Conservation (phyloP, 345 rosid genomes). For the Corymbia maculata region DNA sequence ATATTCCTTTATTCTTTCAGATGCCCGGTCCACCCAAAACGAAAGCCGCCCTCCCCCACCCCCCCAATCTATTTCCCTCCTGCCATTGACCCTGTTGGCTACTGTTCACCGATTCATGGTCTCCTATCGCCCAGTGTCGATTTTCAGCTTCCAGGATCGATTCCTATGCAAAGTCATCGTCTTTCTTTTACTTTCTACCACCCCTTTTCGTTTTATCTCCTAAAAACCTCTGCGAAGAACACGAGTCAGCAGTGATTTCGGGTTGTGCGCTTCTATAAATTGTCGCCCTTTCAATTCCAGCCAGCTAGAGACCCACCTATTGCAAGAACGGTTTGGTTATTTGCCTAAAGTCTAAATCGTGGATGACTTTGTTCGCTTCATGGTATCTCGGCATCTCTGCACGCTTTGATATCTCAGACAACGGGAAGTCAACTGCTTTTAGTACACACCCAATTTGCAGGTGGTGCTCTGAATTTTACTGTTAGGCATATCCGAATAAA, state of each 20-base stretch:
- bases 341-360: neutral
- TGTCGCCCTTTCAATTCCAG: neutral
- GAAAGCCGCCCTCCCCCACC: neutral
- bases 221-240: neutral
- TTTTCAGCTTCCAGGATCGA: neutral
- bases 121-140: neutral
- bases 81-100: neutral
- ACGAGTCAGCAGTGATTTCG: neutral
- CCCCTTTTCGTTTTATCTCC: neutral
- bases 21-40: neutral
- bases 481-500: neutral
- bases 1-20: neutral
- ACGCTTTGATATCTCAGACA: neutral
- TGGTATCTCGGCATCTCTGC: neutral
- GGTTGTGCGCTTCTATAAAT: neutral
- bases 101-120: neutral
- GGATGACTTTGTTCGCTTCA: neutral
- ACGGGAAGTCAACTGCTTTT: neutral
- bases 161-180: neutral
- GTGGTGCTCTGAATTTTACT: neutral
- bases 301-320: neutral
- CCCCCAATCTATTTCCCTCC: neutral
- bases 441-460: neutral
- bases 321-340: neutral
- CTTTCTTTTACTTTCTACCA: neutral